Evolutionary conservation across 805 yeast species (phyloP).

Genomic region (Monosporozyma siamensis): DNA sequence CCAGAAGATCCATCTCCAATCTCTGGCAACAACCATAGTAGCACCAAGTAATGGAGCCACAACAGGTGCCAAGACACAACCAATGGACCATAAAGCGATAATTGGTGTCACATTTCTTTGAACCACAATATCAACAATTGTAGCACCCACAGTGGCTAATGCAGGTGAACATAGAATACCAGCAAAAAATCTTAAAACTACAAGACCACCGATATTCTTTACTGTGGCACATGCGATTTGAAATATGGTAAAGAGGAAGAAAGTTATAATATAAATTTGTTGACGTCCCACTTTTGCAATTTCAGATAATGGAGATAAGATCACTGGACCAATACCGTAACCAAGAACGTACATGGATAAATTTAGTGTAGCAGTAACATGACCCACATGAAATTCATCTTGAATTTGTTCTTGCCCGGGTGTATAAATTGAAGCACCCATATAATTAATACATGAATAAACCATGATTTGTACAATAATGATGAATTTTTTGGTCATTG

Average conservation of each 20-base stretch:
- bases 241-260: constrained; percentile 39
- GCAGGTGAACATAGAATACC: constrained; percentile 51
- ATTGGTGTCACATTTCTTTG: constrained; percentile 25
- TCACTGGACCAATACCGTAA: constrained; percentile 50
- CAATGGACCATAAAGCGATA: constrained; percentile 42
- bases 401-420: constrained; percentile 40
- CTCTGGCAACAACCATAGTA: constrained; percentile 30
- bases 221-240: constrained; percentile 50
- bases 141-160: constrained; percentile 51
- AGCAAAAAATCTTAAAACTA: constrained; percentile 41
- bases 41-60: constrained; percentile 41
- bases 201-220: constrained; percentile 40
- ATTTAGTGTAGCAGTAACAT: constrained; percentile 40
- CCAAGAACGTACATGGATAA: constrained; percentile 49
- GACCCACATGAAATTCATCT: constrained; percentile 36
- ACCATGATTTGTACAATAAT: constrained; percentile 34
- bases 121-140: constrained; percentile 38
- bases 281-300: constrained; percentile 45
- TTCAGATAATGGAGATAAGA: constrained; percentile 51
- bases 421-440: constrained; percentile 46
- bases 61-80: constrained; percentile 45
- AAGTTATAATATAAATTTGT: constrained; percentile 37
- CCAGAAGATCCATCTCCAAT: constrained; percentile 51
- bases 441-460: constrained; percentile 41
- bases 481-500: constrained; percentile 31